These are phyloP conservation scores for Carex kokanica DNA, from an alignment of 176 grass and related monocot species.

Conservation along the genomic window DNA sequence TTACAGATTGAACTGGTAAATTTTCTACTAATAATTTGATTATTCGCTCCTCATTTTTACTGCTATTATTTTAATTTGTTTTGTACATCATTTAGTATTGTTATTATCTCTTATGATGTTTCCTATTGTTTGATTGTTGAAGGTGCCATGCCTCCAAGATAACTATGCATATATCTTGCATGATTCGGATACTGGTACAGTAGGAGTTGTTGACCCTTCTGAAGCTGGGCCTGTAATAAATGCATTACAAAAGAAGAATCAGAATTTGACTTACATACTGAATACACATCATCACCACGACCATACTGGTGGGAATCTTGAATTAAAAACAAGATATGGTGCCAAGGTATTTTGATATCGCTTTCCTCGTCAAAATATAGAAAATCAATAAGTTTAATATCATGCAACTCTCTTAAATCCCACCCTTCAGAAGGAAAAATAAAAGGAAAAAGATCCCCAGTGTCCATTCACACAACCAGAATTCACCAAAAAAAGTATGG, in stretches of 20 bases:
- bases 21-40: background rate
- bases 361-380: background rate
- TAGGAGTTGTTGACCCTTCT: slow-evolving; percentile 96
- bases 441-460: background rate
- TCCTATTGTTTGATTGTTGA: background rate
- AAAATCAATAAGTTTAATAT: background rate
- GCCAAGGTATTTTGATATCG: slow-evolving; percentile 53
- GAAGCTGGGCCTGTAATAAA: slow-evolving; percentile 90
- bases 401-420: background rate
- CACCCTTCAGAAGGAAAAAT: background rate
- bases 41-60: background rate
- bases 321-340: slow-evolving; percentile 95
- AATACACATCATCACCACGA: slow-evolving; percentile 99
- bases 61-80: background rate
- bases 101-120: slow-evolving; percentile 5
- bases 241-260: slow-evolving; percentile 77
- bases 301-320: slow-evolving; percentile 97
- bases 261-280: slow-evolving; percentile 97
- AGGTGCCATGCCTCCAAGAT: slow-evolving; percentile 97
- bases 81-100: background rate
- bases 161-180: slow-evolving; percentile 97
- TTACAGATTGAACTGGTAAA: slow-evolving; percentile 90
- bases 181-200: slow-evolving; percentile 91
- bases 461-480: background rate
- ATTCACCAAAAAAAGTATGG: background rate